Conservation (phyloP, 805 yeast species). For the Peterozyma xylosa region DNA sequence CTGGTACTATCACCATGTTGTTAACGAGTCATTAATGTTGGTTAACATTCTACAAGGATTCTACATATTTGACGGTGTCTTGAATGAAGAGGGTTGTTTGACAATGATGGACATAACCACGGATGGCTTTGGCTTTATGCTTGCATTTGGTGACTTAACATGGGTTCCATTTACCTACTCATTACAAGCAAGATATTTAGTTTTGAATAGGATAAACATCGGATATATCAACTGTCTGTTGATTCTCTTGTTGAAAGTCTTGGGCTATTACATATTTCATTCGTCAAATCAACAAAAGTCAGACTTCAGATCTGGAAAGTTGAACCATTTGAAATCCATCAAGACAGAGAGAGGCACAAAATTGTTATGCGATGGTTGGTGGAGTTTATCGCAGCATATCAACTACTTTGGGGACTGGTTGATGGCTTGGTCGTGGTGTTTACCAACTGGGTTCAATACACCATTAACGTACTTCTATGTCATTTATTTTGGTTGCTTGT, state of each 20-base stretch:
- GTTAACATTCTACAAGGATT: conserved; percentile 66
- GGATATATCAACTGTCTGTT: conserved; percentile 29
- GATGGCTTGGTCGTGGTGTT: conserved; percentile 86
- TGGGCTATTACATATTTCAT: conserved; percentile 80
- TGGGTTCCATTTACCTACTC: conserved; percentile 90
- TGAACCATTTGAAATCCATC: conserved; percentile 61
- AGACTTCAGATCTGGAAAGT: conserved; percentile 70
- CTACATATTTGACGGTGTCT: conserved; percentile 86
- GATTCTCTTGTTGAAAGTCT: conserved; percentile 40
- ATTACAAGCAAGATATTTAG: conserved; percentile 76
- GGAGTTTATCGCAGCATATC: conserved; percentile 88
- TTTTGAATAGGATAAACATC: conserved; percentile 52
- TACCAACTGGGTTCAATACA: conserved; percentile 77
- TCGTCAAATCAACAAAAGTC: conserved; percentile 81
- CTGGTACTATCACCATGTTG: conserved; percentile 47
- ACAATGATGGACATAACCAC: conserved; percentile 95
- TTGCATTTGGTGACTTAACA: conserved; percentile 88
- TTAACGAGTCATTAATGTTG: conserved; percentile 66
- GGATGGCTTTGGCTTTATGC: conserved; percentile 97
- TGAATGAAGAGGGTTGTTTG: conserved; percentile 82
- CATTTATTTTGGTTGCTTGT: conserved; percentile 70
- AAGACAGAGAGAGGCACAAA: conserved; percentile 72
- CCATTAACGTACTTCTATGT: conserved; percentile 85
- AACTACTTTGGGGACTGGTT: conserved; percentile 96
- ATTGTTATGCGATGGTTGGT: conserved; percentile 89